Percentiles rank a stretch among this genome's conserved stretches.
These are phyloP conservation scores for Saturnispora zaruensis DNA, from an alignment of 805 yeast genomes.

Conservation along the genomic window DNA sequence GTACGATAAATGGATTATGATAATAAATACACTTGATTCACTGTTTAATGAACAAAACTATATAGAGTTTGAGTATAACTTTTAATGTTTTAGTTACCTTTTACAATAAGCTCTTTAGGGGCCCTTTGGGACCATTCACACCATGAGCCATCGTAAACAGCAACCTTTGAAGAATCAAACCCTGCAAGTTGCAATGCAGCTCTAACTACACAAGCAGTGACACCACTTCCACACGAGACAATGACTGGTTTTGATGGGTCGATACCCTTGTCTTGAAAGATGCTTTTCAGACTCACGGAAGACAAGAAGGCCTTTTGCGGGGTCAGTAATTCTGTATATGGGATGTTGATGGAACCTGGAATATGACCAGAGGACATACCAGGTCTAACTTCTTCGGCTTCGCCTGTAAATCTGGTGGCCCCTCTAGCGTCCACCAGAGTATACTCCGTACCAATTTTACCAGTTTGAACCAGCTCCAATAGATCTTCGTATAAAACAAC, in stretches of 20 bases:
- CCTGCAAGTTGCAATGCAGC: slow-evolving; percentile 59
- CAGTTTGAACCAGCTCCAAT: slow-evolving; percentile 44
- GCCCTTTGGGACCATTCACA: slow-evolving; percentile 81
- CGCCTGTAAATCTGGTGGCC: slow-evolving; percentile 63
- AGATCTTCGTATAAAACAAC: slow-evolving; percentile 65
- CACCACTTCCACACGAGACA: slow-evolving; percentile 94
- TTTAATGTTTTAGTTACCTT: slow-evolving; percentile 21
- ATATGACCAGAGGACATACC: slow-evolving; percentile 87
- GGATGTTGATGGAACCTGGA: slow-evolving; percentile 70
- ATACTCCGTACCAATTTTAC: slow-evolving; percentile 35
- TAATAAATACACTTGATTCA: slow-evolving; percentile 14
- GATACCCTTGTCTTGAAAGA: slow-evolving; percentile 37
- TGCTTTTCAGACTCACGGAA: slow-evolving; percentile 35
- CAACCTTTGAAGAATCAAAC: slow-evolving; percentile 35
- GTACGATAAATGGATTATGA: slow-evolving; percentile 17
- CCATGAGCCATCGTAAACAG: slow-evolving; percentile 84
- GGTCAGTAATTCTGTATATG: slow-evolving; percentile 57
- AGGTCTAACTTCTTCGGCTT: slow-evolving; percentile 79
- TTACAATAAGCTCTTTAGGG: slow-evolving; percentile 44
- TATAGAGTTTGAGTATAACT: slow-evolving; percentile 10
- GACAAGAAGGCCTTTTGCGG: slow-evolving; percentile 40
- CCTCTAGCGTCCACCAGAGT: slow-evolving; percentile 79
- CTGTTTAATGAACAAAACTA: slow-evolving; percentile 9
- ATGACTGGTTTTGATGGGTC: slow-evolving; percentile 54
- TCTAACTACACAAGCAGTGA: slow-evolving; percentile 82